Evolutionary conservation across 108 stramenopile species (phyloP), one percentile per base, ranked within the genome.

Genomic region (Skeletonema grethae): DNA sequence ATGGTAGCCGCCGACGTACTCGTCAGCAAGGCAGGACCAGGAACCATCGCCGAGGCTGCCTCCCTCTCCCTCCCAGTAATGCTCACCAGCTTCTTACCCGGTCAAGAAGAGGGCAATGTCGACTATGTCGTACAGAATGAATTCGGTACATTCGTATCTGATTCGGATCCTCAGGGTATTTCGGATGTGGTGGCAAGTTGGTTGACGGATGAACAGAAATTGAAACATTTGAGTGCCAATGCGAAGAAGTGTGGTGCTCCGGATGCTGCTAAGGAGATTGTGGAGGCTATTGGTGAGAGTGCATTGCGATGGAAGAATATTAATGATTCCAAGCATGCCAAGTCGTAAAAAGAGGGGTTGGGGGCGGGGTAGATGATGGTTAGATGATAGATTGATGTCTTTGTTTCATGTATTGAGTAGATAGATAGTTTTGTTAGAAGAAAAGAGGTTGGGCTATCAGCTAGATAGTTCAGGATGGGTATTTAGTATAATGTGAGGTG

Each of bases 1-100:
- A 99, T 99, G 98, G 96, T 93, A 0, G 98, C 97, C 2, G 84
- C 95, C 8, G 97, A 98, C 74, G 84, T 96, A 28, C 82, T 99
- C 16, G 82, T 99, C 8, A 93, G 92, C 61, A 98, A 98, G 78
- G 98, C 98, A 22, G 98, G 97, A n/a, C 98, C 98, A 5, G 98
- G 98, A 55, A 99, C 97, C 8, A 99, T 99, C 61, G 95, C 97
- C 11, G 98, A 99, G 85, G 97, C 98, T 7, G 95, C 94, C n/a
- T 83, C 94, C 7, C 69, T 97, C 16, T 96, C 96, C 1, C 76
- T 98, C 11, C 98, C 98, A 2, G 84, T 97, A 39, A 90, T 98
- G 93, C 87, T 98, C 10, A 96, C 95, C 13, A 86, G 85, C 31
- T 99, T 82, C 65, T 70, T 94, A 3, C 93, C 93, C 7, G 93